Conservation (phyloP, 2,329 filamentous ascomycete species). For the Penicillium capsulatum region DNA sequence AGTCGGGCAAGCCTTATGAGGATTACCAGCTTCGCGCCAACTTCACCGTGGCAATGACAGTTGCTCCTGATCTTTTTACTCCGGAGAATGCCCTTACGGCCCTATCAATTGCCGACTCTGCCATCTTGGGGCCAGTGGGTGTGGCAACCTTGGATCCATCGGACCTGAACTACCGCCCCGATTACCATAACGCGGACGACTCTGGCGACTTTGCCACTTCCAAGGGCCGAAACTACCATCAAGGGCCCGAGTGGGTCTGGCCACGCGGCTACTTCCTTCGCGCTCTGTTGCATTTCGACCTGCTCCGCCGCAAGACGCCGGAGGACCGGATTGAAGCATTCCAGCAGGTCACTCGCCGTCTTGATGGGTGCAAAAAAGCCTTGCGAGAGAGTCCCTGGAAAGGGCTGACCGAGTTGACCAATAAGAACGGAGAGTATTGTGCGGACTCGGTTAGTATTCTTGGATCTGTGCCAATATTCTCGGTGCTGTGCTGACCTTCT, state of each 20-base stretch:
- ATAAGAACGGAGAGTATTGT: slow-evolving; percentile 80
- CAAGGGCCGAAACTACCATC: slow-evolving; percentile 96
- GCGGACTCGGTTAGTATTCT: slow-evolving; percentile 83
- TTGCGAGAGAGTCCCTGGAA: slow-evolving; percentile 81
- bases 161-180: slow-evolving; percentile 88
- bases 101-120: slow-evolving; percentile 72
- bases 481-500: background rate
- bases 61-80: slow-evolving; percentile 83
- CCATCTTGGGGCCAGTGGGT: slow-evolving; percentile 78
- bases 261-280: slow-evolving; percentile 93
- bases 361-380: slow-evolving; percentile 79
- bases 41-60: slow-evolving; percentile 92
- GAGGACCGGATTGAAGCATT: slow-evolving; percentile 80
- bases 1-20: slow-evolving; percentile 89
- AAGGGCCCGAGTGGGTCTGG: slow-evolving; percentile 98
- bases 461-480: too few species aligned
- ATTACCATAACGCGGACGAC: slow-evolving; percentile 94
- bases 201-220: slow-evolving; percentile 83
- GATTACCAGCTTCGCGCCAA: slow-evolving; percentile 96
- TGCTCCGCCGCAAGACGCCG: slow-evolving; percentile 62
- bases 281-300: slow-evolving; percentile 84
- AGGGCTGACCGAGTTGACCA: slow-evolving; percentile 86
- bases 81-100: slow-evolving; percentile 72
- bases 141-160: slow-evolving; percentile 93
- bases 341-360: slow-evolving; percentile 83